phyloP scores from a whole-genome alignment of 2,329 filamentous ascomycete genomes.

The Sporothrix humicola region DNA sequence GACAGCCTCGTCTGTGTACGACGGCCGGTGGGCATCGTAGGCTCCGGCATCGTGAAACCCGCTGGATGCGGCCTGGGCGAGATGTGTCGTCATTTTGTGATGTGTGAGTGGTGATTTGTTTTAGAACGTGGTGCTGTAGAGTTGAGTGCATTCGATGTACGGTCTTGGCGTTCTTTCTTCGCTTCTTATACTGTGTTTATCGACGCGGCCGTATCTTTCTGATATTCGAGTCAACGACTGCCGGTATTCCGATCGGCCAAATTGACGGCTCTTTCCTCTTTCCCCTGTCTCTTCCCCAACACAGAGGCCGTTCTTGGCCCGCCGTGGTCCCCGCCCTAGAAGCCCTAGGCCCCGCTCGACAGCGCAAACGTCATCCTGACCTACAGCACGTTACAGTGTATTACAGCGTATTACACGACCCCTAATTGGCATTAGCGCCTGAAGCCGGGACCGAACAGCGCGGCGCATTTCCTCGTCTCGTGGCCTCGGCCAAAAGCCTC shows the following conservation, averaged over 20 bases:
- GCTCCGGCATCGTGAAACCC: constrained; percentile 68
- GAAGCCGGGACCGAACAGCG: neutral
- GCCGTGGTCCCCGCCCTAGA: neutral
- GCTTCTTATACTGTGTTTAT: neutral
- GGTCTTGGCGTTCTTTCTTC: neutral
- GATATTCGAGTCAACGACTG: neutral
- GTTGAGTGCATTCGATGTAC: neutral
- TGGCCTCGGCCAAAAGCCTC: neutral
- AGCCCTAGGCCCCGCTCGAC: neutral
- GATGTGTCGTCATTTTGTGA: constrained; percentile 28
- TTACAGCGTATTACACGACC: neutral
- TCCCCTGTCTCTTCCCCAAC: neutral
- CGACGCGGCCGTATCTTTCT: too few relatives aligned
- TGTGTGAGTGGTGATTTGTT: neutral
- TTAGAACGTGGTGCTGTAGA: neutral
- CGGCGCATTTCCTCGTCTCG: neutral
- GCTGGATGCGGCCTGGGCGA: constrained; percentile 49
- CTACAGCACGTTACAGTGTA: neutral
- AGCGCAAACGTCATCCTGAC: constrained; percentile 7
- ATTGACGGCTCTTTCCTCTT: constrained; percentile 5
- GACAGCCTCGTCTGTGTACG: constrained; percentile 66
- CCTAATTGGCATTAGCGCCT: neutral
- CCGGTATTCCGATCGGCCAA: constrained; percentile 5
- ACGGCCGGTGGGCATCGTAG: constrained; percentile 72
- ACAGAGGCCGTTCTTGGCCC: constrained; percentile 1